Percentiles rank a stretch among this genome's conserved stretches.
Evolutionary conservation across 2,329 filamentous ascomycete species (phyloP).

Genomic region (Botrytis hyacinthi): DNA sequence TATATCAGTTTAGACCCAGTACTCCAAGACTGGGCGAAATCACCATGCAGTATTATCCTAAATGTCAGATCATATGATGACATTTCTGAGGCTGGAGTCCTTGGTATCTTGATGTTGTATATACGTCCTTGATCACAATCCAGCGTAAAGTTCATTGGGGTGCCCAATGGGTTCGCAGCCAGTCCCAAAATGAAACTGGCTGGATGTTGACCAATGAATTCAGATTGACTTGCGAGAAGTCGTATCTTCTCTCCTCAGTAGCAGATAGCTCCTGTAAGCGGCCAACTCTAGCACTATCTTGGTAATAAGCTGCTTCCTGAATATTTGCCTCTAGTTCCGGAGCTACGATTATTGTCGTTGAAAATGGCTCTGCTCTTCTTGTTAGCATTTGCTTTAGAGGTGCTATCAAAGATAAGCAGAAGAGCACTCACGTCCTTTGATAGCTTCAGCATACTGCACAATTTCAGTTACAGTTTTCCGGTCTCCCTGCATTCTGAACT

Average conservation of each 20-base stretch:
- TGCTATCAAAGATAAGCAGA: conserved; percentile 9
- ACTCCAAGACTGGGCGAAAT: background rate
- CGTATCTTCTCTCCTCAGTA: conserved; percentile 66
- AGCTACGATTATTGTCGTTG: conserved; percentile 30
- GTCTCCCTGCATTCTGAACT: conserved; percentile 69
- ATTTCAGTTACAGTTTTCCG: conserved; percentile 60
- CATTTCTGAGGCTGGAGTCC: background rate
- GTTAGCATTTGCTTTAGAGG: background rate
- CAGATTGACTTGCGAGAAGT: conserved; percentile 59
- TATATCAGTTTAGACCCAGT: too few species aligned
- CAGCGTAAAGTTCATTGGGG: background rate
- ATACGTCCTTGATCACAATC: background rate
- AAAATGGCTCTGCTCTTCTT: conserved; percentile 24
- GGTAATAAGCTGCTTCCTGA: conserved; percentile 31
- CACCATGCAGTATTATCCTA: background rate
- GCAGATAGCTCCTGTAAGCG: conserved; percentile 63
- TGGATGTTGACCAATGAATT: conserved; percentile 52
- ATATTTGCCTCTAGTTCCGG: conserved; percentile 27
- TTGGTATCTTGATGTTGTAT: background rate
- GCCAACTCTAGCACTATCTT: conserved; percentile 49
- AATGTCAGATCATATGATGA: background rate
- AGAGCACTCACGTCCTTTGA: conserved; percentile 48
- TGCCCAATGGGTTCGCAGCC: conserved; percentile 52
- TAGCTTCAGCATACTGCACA: conserved; percentile 48
- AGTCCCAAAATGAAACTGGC: conserved; percentile 52